Conservation (phyloP, 768 basidiomycete species). For the Boletus barrowsii region DNA sequence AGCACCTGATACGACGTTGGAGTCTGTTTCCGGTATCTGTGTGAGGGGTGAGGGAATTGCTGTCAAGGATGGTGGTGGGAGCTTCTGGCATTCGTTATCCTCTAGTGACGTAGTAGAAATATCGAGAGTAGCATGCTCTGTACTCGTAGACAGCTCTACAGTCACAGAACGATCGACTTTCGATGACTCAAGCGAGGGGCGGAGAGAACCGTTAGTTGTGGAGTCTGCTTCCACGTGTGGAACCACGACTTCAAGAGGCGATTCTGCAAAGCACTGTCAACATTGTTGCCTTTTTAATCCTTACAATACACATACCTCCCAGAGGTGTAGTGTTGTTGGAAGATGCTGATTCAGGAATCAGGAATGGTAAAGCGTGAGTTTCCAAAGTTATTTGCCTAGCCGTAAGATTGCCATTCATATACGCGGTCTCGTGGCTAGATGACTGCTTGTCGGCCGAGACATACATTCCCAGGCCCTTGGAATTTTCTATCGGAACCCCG, state of each 20-base stretch:
- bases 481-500: slow-evolving; percentile 18
- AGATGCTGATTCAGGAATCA: slow-evolving; percentile 7
- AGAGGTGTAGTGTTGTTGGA: slow-evolving; percentile 3
- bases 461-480: slow-evolving; percentile 19
- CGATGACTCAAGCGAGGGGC: slow-evolving; percentile 4
- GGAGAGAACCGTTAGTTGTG: slow-evolving; percentile 1
- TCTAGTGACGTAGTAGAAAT: slow-evolving; percentile 6
- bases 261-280: slow-evolving; percentile 19
- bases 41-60: slow-evolving; percentile 9
- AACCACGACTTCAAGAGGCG: slow-evolving; percentile 4
- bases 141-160: slow-evolving; percentile 4
- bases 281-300: not conserved
- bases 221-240: slow-evolving; percentile 13
- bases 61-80: slow-evolving; percentile 11
- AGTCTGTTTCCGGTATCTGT: slow-evolving; percentile 15
- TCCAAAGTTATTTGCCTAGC: slow-evolving; percentile 12
- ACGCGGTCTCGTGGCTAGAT: slow-evolving; percentile 22
- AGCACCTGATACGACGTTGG: slow-evolving; percentile 10
- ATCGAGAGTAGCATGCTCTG: slow-evolving; percentile 10
- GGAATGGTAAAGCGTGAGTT: slow-evolving; percentile 10
- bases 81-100: slow-evolving; percentile 3
- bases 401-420: slow-evolving; percentile 19
- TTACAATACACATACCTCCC: slow-evolving; percentile 15
- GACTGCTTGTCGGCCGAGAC: slow-evolving; percentile 13
- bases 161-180: slow-evolving; percentile 4